Conservation (phyloP, 345 rosid genomes). For the Lenwebbia sp. region DNA sequence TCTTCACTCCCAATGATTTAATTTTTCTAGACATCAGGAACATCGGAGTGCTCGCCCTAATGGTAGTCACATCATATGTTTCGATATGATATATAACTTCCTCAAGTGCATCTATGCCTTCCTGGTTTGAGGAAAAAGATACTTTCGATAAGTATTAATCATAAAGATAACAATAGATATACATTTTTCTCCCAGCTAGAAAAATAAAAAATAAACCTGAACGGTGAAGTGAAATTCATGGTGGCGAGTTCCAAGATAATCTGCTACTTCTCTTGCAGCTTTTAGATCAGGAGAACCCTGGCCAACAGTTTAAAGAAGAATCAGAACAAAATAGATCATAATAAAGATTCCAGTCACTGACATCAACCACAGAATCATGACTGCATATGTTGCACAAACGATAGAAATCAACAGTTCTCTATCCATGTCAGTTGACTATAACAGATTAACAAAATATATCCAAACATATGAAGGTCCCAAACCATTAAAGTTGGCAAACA, state of each 20-base stretch:
- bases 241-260: slow-evolving; percentile 79
- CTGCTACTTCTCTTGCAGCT: slow-evolving; percentile 85
- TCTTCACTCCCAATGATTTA: slow-evolving; percentile 89
- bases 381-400: background rate
- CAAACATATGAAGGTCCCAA: background rate
- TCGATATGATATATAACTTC: slow-evolving; percentile 92
- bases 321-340: background rate
- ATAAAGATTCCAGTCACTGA: background rate
- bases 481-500: background rate
- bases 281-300: slow-evolving; percentile 93
- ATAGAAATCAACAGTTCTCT: background rate
- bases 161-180: background rate
- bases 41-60: slow-evolving; percentile 98
- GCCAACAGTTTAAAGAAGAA: background rate
- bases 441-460: background rate
- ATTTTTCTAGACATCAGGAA: slow-evolving; percentile 89
- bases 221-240: slow-evolving; percentile 94
- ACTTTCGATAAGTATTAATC: background rate
- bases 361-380: background rate
- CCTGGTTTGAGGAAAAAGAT: slow-evolving; percentile 23
- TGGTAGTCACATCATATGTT: slow-evolving; percentile 90
- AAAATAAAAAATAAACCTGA: slow-evolving; percentile 29
- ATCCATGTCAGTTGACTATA: background rate
- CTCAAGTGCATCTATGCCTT: slow-evolving; percentile 93
- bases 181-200: background rate